Evolutionary conservation across 345 rosid genomes (phyloP).

Genomic region (Eutrema yunnanense): DNA sequence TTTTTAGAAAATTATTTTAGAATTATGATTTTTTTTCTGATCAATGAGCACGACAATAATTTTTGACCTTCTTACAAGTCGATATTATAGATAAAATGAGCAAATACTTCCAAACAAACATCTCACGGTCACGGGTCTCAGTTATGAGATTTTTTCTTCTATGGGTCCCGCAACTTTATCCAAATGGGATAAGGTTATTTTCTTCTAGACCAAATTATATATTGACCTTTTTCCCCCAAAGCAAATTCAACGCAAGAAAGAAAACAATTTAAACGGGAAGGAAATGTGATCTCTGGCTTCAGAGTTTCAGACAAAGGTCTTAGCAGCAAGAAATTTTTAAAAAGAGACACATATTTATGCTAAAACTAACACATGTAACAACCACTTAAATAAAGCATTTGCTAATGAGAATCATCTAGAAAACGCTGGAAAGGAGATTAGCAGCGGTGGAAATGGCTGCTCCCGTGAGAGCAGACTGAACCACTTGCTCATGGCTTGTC

Average conservation of each 20-base stretch:
- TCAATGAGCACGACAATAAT: neutral
- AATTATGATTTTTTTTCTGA: neutral
- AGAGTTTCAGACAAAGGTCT: neutral
- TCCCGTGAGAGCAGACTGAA: conserved; percentile 85
- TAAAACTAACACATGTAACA: conserved; percentile 4
- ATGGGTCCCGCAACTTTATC: neutral
- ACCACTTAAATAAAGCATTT: neutral
- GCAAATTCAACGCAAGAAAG: neutral
- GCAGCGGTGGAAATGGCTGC: conserved; percentile 89
- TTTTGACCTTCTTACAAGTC: neutral
- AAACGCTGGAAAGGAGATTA: conserved; percentile 67
- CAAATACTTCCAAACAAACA: neutral
- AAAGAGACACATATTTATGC: neutral
- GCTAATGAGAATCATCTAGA: conserved; percentile 23
- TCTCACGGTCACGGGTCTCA: neutral
- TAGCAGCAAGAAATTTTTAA: neutral
- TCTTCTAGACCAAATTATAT: too few species aligned
- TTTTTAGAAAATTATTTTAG: too few species aligned
- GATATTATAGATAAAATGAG: neutral
- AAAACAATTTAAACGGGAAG: neutral
- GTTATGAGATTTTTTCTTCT: neutral
- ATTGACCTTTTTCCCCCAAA: neutral
- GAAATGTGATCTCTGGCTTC: neutral
- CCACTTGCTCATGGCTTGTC: conserved; percentile 69
- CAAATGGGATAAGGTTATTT: neutral